Evolutionary conservation across 495 filamentous ascomycete genomes (phyloP), one percentile per base, ranked within the genome.

Genomic region (Penicillium salamii): DNA sequence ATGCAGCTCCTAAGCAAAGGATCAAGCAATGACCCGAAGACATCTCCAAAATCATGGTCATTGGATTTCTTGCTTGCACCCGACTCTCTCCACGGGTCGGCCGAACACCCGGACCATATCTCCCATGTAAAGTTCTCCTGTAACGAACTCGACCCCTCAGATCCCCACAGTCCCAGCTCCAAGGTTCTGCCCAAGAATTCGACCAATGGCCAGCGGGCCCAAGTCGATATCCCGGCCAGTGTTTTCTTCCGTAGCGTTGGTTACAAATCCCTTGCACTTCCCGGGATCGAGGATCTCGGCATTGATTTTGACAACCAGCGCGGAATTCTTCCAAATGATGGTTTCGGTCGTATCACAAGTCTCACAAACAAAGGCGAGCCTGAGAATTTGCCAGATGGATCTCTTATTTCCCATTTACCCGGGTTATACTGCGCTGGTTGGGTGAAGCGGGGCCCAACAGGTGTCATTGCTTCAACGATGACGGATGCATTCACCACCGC

Each of bases 381-480:
- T 8, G 43, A 62, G 19, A 47, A 44, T 9, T 51, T 72, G 7
- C 68, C 71, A 0, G 70, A 70, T 40, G 60, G 70, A 23, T 72
- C 68, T 6, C 28, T 66, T 6, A 66, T 73, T 18, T 68, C 74
- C 21, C 66, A 77, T 29, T 68, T 95, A 1, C 87, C 88, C 2
- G 95, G 95, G 1, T 59, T 96, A 14, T 98, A 98, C 67, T 92
- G 90, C 54, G 89, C 91, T 17, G 93, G 93, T 3, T 98, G 93
- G 93, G 91, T 96, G 17, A 97, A 97, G 69, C 78, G 89, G 34
- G 93, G 93, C 1, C 95, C 93, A 0, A 95, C 91, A 5, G 93
- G 93, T 5, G 92, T 97, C 3, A 97, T 98, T 65, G 92, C 93
- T 8, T 90, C 84, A 21, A 98, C 93, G 0, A 95, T 98, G 92